Evolutionary conservation across 345 rosid genomes (phyloP), one percentile per base, ranked within the genome.

Genomic region (Zanthoxylum bungeanum): DNA sequence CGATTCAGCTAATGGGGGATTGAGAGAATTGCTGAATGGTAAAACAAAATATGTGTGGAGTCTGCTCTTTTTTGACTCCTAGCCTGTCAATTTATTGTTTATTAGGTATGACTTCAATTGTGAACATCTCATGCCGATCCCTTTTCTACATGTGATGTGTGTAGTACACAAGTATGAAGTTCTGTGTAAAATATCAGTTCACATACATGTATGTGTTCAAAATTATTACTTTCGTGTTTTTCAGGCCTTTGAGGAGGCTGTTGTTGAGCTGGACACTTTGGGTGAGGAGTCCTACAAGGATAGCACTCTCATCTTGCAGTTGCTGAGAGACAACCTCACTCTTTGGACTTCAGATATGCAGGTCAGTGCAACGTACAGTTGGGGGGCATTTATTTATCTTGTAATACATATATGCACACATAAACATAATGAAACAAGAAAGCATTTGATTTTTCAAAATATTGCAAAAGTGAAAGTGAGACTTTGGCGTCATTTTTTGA

Each of bases 171-270:
- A 50, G 25, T 17, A 50, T 49, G 31, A 4, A 40, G 9, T n/a
- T 42, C 5, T 25, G n/a, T 63, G 33, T 51, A 51, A 10, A 4
- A 42, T 3, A 27, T 28, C 9, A 42, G 22, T 55, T 51, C 42
- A 22, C 59, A 1, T 3, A 10, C 21, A 17, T 33, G 58, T 21
- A 46, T 63, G 47, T n/a, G 7, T 66, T 3, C 56, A 9, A 24
- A 31, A 14, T 60, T 34, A 70, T 27, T 68, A 69, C 21, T 68
- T 62, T 37, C 51, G 22, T 31, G 53, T 40, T 46, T 53, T 37
- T 28, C 73, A 87, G 93, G 89, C 91, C 49, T 89, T 85, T 30
- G 91, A 87, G 73, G 89, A 89, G 79, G 88, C 92, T 68, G 85
- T 89, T 58, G 89, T 90, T 62, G 90, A 87, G 83, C 73, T 87